Percentiles rank a stretch among this genome's conserved stretches.
phyloP scores from a whole-genome alignment of 768 basidiomycete genomes.

The Boletus barrowsii region DNA sequence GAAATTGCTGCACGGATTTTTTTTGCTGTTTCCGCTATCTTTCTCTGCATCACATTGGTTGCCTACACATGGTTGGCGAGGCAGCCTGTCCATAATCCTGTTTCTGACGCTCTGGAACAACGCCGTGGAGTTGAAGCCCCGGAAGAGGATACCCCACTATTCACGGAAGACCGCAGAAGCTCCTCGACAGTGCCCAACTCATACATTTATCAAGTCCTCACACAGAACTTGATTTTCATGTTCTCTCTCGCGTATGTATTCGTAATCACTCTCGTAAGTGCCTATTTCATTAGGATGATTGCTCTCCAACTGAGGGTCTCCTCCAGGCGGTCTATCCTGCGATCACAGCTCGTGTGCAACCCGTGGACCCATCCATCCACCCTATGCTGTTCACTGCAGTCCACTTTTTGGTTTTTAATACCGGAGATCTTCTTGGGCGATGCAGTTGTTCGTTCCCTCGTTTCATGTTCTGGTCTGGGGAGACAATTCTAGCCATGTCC shows the following conservation, averaged over 20 bases:
- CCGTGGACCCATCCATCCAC: not conserved
- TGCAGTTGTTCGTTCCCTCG: slow-evolving; percentile 71
- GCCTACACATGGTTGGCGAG: not conserved
- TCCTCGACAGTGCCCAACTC: not conserved
- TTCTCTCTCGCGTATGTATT: not conserved
- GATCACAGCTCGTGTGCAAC: not conserved
- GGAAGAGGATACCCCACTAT: not conserved
- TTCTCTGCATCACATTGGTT: not conserved
- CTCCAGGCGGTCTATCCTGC: not conserved
- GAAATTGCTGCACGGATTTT: not conserved
- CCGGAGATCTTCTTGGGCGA: slow-evolving; percentile 68
- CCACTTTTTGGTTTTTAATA: slow-evolving; percentile 73
- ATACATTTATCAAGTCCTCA: not conserved
- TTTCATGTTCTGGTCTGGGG: slow-evolving; percentile 48
- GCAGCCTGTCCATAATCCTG: not conserved
- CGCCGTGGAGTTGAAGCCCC: not conserved
- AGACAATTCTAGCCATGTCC: slow-evolving; percentile 4
- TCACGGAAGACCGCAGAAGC: not conserved
- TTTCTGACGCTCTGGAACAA: not conserved
- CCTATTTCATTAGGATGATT: not conserved
- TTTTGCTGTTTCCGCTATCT: not conserved
- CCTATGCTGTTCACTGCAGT: slow-evolving; percentile 34
- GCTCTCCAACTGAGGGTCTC: slow-evolving; percentile 3
- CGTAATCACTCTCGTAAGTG: not conserved
- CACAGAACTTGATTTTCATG: not conserved